Percentiles rank a stretch among this genome's conserved stretches.
Evolutionary conservation across 2,329 filamentous ascomycete species (phyloP).

Genomic region (Fusarium musae): DNA sequence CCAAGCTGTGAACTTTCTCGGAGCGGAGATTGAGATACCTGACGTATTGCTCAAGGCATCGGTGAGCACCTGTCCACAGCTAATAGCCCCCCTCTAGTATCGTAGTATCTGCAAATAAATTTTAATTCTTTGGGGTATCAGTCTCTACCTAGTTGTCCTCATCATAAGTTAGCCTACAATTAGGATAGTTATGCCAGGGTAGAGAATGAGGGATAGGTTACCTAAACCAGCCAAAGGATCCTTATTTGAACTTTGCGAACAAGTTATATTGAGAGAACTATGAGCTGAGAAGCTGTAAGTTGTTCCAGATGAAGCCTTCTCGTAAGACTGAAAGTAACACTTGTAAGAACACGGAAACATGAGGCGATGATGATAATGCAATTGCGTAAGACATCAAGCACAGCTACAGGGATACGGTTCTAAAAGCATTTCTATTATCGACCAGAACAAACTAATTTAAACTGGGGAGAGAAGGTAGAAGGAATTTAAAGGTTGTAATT

Average conservation of each 20-base stretch:
- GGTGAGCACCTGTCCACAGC: not conserved
- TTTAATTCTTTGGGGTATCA: not conserved
- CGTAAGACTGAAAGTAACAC: too few species aligned
- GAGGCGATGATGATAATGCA: too few species aligned
- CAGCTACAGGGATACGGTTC: not conserved
- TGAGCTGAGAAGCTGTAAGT: too few species aligned
- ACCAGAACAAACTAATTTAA: not conserved
- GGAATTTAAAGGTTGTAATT: not conserved
- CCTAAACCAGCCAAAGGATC: too few species aligned
- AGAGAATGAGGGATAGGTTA: not conserved
- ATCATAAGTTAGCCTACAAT: not conserved
- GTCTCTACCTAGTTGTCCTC: too few species aligned
- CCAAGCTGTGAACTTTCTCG: not conserved
- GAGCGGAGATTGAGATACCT: not conserved
- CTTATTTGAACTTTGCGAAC: too few species aligned
- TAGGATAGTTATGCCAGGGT: too few species aligned
- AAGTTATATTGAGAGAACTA: too few species aligned
- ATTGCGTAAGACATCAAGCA: not conserved
- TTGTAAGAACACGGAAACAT: too few species aligned
- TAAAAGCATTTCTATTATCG: accelerated
- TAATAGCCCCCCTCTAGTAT: not conserved
- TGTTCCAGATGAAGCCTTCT: too few species aligned
- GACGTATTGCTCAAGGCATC: too few species aligned
- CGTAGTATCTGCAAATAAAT: too few species aligned
- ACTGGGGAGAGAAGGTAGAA: accelerated